phyloP scores from a whole-genome alignment of 2,329 filamentous ascomycete genomes.

The Uncinocarpus reesii region DNA sequence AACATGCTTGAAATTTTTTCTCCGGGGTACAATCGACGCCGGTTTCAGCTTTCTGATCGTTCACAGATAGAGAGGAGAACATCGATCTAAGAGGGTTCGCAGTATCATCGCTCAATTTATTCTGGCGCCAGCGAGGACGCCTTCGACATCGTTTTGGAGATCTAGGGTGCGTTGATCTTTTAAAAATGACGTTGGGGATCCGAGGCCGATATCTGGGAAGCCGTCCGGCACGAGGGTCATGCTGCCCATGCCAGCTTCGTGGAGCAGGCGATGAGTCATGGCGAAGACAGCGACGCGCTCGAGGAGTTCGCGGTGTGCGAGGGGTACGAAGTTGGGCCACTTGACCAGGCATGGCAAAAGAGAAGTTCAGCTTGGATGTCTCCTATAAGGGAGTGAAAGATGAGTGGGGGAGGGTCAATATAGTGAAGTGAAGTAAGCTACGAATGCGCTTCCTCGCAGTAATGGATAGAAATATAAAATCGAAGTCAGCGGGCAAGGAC shows the following conservation, averaged over 20 bases:
- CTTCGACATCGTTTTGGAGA: background rate
- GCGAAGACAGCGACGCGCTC: background rate
- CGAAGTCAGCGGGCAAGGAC: background rate
- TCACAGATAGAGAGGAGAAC: constrained; percentile 6
- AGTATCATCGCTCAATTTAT: background rate
- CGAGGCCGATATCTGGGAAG: background rate
- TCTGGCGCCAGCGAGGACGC: background rate
- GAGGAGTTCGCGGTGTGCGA: constrained; percentile 1
- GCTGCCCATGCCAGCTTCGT: constrained; percentile 9
- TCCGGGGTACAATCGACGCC: background rate
- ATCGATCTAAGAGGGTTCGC: background rate
- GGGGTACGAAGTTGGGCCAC: background rate
- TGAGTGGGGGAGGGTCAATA: too few relatives aligned
- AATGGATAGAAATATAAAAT: background rate
- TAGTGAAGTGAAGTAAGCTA: too few relatives aligned
- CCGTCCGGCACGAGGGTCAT: too few relatives aligned
- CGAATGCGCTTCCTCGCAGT: background rate
- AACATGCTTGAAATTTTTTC: constrained; percentile 5
- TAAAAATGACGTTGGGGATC: background rate
- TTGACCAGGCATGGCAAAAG: background rate
- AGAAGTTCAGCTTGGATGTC: background rate
- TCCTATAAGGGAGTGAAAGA: too few relatives aligned
- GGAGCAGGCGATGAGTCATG: background rate
- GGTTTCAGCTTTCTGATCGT: background rate
- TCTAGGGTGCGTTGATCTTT: background rate